Evolutionary conservation across 1,284 basidiomycete species (phyloP).

Genomic region (Cryptococcus jaspeensis): DNA sequence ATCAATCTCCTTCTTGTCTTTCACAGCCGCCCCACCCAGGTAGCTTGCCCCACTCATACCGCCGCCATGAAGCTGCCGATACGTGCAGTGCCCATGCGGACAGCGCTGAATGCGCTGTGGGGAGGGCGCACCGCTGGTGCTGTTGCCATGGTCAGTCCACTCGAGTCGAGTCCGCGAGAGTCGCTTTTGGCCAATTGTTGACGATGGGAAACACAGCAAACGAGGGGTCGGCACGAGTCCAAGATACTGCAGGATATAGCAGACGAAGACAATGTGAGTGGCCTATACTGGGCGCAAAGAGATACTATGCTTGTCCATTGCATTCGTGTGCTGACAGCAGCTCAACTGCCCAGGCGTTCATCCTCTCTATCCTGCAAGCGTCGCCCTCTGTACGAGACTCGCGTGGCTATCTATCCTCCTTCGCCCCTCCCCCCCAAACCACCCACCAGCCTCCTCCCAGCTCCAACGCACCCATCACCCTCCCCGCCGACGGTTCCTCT

Average conservation of each 20-base stretch:
- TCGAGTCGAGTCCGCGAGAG: background rate
- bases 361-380: slow-evolving; percentile 88
- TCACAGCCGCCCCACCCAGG: no score
- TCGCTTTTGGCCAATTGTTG: background rate
- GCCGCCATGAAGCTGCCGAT: background rate
- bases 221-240: slow-evolving; percentile 19
- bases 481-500: slow-evolving; percentile 20
- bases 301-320: background rate
- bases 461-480: slow-evolving; percentile 22
- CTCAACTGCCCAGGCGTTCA: slow-evolving; percentile 73
- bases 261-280: slow-evolving; percentile 15
- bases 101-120: background rate
- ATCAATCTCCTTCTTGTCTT: no score
- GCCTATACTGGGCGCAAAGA: background rate
- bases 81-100: background rate
- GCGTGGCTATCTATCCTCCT: slow-evolving; percentile 82
- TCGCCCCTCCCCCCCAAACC: slow-evolving; percentile 55
- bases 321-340: background rate
- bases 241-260: slow-evolving; percentile 17
- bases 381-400: slow-evolving; percentile 91
- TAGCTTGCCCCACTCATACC: no score
- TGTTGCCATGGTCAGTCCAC: background rate
- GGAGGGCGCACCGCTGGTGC: background rate
- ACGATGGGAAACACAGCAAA: background rate
- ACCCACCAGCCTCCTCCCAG: slow-evolving; percentile 19